Conservation (phyloP, 177 flowering plant genomes). For the Vitis hybrid region DNA sequence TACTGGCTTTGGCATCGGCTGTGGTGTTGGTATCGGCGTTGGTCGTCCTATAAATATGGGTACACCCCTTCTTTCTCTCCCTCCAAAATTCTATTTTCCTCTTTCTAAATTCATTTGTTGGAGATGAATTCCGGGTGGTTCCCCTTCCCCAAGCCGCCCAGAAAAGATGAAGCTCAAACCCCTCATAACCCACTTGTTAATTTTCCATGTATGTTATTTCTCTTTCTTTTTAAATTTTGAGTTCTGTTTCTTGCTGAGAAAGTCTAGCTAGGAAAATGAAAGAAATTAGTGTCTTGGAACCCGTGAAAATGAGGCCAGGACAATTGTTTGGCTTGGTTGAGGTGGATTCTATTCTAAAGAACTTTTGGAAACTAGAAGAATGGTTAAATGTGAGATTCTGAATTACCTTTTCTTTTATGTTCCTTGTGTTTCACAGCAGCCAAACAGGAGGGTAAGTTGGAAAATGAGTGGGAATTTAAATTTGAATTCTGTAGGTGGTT, state of each 20-base stretch:
- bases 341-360: too few species aligned
- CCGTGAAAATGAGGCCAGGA: too few species aligned
- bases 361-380: too few species aligned
- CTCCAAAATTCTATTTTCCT: not conserved
- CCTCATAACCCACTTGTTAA: not conserved
- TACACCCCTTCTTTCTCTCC: slow-evolving; percentile 20
- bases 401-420: too few species aligned
- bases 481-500: too few species aligned
- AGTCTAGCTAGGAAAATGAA: not conserved
- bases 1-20: slow-evolving; percentile 95
- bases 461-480: too few species aligned
- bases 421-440: too few species aligned
- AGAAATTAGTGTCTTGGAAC: too few species aligned
- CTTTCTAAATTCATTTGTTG: not conserved
- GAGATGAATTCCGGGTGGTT: slow-evolving; percentile 33
- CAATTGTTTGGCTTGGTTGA: too few species aligned
- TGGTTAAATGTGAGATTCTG: too few species aligned
- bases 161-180: slow-evolving; percentile 17
- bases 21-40: slow-evolving; percentile 94
- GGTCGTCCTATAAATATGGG: slow-evolving; percentile 86
- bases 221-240: not conserved
- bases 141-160: slow-evolving; percentile 29
- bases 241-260: slow-evolving; percentile 1
- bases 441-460: too few species aligned
- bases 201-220: not conserved